Conservation (phyloP, 768 basidiomycete genomes). For the Cystobasidium ongulense region DNA sequence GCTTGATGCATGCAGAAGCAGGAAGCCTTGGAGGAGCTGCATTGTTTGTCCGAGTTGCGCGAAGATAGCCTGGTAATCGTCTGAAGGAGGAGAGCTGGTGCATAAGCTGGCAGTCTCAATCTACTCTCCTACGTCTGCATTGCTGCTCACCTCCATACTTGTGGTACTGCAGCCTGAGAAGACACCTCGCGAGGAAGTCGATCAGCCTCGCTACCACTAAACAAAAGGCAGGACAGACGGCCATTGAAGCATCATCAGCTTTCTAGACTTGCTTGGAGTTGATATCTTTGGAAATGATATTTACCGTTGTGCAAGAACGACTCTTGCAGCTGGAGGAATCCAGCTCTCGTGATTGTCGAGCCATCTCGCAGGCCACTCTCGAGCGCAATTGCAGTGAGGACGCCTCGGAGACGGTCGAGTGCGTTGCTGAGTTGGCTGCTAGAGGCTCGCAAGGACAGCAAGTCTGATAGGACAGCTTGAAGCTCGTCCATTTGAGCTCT, state of each 20-base stretch:
- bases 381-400: background rate
- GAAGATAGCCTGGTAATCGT: constrained; percentile 30
- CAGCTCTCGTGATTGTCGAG: background rate
- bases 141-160: constrained; percentile 26
- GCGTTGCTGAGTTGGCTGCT: constrained; percentile 1
- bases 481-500: constrained; percentile 8
- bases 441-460: constrained; percentile 4
- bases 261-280: background rate
- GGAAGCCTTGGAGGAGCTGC: constrained; percentile 29
- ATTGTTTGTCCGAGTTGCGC: constrained; percentile 22
- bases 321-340: background rate
- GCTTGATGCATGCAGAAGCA: constrained; percentile 29
- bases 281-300: background rate
- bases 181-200: constrained; percentile 27
- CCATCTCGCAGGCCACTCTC: background rate
- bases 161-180: constrained; percentile 18
- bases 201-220: constrained; percentile 15
- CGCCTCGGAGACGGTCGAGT: background rate
- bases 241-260: background rate
- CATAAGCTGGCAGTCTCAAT: background rate
- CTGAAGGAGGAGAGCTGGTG: background rate
- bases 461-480: background rate
- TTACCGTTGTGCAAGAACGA: constrained; percentile 1
- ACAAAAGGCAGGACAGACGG: background rate
- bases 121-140: background rate